These are phyloP conservation scores for Adiantum capillusveneris DNA, from an alignment of 75 land plant species.

Conservation along the genomic window DNA sequence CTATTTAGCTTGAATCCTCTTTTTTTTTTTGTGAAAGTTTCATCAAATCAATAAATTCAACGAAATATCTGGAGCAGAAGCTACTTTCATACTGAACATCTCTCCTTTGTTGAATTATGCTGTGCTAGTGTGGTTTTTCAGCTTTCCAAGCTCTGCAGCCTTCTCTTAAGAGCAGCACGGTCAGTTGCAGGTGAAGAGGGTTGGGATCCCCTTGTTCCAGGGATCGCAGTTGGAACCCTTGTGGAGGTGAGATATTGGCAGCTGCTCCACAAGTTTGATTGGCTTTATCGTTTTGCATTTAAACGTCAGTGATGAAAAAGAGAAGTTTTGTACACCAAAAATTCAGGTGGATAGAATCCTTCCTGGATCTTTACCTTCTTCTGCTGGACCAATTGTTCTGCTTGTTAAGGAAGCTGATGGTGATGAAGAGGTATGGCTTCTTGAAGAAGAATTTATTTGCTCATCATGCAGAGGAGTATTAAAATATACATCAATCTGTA, in stretches of 20 bases:
- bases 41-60: no score
- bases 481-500: conserved; percentile 14
- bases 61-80: no score
- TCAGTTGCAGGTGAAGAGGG: conserved; percentile 56
- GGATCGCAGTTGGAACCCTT: conserved; percentile 58
- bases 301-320: no score
- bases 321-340: no score
- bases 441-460: no score
- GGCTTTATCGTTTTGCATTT: no score
- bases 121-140: conserved; percentile 78
- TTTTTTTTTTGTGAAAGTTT: no score
- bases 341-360: conserved; percentile 80
- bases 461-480: no score
- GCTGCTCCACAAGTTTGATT: no score
- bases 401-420: conserved; percentile 93
- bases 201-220: conserved; percentile 92
- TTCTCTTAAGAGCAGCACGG: conserved; percentile 72
- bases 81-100: background rate
- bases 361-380: conserved; percentile 77
- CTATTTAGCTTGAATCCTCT: no score
- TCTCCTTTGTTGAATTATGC: background rate
- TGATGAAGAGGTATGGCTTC: conserved; percentile 76
- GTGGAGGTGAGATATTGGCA: conserved; percentile 39
- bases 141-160: conserved; percentile 78
- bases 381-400: conserved; percentile 53